These are phyloP conservation scores for Fusarium sulawesiense DNA, from an alignment of 2,329 filamentous ascomycete genomes.

Conservation along the genomic window DNA sequence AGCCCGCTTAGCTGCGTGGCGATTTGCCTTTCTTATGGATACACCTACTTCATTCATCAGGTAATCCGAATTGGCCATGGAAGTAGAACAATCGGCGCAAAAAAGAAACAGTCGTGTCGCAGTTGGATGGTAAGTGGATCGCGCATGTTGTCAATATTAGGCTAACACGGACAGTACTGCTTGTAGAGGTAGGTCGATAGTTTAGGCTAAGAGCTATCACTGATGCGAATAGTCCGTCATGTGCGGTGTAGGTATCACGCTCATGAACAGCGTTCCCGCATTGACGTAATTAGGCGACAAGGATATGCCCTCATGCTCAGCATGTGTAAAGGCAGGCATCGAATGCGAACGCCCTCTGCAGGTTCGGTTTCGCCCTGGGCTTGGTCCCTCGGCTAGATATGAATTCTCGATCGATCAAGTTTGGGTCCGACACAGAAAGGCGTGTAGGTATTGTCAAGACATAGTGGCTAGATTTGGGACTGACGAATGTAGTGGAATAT, in stretches of 20 bases:
- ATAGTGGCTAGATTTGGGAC: not conserved
- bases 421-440: not conserved
- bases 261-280: fast-evolving
- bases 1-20: not conserved
- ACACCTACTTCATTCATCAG: not conserved
- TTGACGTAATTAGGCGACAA: not conserved
- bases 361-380: not conserved
- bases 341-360: not conserved
- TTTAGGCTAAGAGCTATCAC: not conserved
- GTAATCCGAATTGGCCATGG: not conserved
- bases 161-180: not conserved
- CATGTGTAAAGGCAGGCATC: not conserved
- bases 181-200: not conserved
- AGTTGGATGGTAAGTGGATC: not conserved
- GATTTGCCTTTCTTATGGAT: not conserved
- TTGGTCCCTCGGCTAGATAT: not conserved
- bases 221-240: not conserved
- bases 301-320: not conserved
- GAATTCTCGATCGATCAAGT: not conserved
- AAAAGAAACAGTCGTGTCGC: not conserved
- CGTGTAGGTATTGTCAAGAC: not conserved
- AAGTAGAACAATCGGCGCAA: not conserved
- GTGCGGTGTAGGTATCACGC: not conserved
- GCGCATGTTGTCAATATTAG: fast-evolving
- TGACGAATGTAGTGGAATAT: not conserved